Evolutionary conservation across 768 basidiomycete species (phyloP).

Genomic region (Cantharellus anzutake): DNA sequence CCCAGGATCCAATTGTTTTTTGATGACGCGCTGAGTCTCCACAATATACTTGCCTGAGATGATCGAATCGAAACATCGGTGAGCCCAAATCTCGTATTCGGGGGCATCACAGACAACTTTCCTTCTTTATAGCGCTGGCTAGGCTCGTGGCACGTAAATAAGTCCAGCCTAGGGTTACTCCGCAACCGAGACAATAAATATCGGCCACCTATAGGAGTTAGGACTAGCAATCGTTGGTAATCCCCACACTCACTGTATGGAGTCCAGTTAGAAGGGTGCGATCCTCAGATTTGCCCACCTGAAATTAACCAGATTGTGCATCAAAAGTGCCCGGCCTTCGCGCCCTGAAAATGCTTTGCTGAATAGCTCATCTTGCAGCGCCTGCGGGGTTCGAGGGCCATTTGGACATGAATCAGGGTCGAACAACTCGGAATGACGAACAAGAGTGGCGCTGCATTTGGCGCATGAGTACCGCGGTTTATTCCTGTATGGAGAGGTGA

Average conservation of each 20-base stretch:
- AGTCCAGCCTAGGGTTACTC: constrained; percentile 9
- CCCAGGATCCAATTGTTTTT: constrained; percentile 9
- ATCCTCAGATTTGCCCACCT: constrained; percentile 10
- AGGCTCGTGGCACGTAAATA: constrained; percentile 9
- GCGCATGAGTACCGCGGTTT: constrained; percentile 8
- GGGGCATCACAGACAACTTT: background rate
- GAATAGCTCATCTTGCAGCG: constrained; percentile 10
- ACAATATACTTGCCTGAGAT: constrained; percentile 9
- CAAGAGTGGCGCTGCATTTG: constrained; percentile 6
- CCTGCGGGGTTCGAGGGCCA: background rate
- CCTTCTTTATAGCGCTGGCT: constrained; percentile 11
- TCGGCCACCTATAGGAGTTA: constrained; percentile 9
- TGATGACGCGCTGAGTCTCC: constrained; percentile 9
- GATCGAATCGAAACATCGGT: background rate
- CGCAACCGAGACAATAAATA: constrained; percentile 10
- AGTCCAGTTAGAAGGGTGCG: constrained; percentile 8
- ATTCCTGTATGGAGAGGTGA: background rate
- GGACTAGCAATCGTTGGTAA: background rate
- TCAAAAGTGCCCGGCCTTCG: constrained; percentile 10
- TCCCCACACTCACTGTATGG: constrained; percentile 8
- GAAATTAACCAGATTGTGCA: constrained; percentile 9
- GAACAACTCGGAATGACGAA: background rate
- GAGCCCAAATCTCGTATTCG: background rate
- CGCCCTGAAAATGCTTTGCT: constrained; percentile 11
- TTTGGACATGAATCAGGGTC: background rate